Percentiles rank a stretch among this genome's conserved stretches.
Conservation (phyloP, 2,329 filamentous ascomycete species). For the Monosporascus sp. region DNA sequence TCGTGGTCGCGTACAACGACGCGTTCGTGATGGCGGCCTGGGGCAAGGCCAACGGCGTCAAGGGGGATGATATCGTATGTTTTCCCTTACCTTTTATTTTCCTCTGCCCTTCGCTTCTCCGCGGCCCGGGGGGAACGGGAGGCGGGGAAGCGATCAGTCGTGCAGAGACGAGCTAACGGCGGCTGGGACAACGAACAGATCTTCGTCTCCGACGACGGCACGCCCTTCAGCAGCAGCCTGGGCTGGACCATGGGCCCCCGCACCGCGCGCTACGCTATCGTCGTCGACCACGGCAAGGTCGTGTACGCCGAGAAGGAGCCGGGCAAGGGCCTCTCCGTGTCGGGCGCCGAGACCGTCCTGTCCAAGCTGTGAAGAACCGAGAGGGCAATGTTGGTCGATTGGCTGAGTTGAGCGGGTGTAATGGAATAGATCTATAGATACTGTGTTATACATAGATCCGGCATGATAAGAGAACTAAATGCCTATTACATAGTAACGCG, state of each 20-base stretch:
- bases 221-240: constrained; percentile 70
- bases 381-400: not conserved
- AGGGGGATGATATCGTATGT: constrained; percentile 58
- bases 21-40: constrained; percentile 82
- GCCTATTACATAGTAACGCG: too few relatives aligned
- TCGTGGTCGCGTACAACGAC: constrained; percentile 82
- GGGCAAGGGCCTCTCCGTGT: constrained; percentile 34
- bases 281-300: constrained; percentile 80
- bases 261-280: constrained; percentile 73
- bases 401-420: too few relatives aligned
- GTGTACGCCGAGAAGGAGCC: constrained; percentile 72
- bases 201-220: constrained; percentile 67
- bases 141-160: too few relatives aligned
- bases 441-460: too few relatives aligned
- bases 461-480: too few relatives aligned
- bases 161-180: not conserved
- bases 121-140: not conserved
- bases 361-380: constrained; percentile 41
- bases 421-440: not conserved
- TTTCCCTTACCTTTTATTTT: not conserved
- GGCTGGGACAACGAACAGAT: constrained; percentile 38
- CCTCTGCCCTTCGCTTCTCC: not conserved
- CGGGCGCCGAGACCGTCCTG: constrained; percentile 50
- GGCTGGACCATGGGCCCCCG: constrained; percentile 73
- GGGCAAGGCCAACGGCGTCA: constrained; percentile 81